Percentiles rank a stretch among this genome's conserved stretches.
Evolutionary conservation across 2,329 filamentous ascomycete genomes (phyloP).

Genomic region (Trichophyton equinum): DNA sequence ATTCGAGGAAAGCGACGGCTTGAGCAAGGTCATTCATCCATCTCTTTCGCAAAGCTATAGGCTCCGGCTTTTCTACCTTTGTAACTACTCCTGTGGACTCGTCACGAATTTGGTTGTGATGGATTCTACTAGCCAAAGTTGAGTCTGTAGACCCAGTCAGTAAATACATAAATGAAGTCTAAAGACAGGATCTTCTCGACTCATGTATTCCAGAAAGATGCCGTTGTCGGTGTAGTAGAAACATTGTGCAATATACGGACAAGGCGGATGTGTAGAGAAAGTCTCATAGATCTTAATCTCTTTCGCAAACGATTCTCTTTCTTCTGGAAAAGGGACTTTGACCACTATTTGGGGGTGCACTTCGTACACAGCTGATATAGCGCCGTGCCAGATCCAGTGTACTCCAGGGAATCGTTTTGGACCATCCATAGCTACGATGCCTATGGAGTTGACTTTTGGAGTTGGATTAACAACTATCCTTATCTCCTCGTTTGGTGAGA

Average conservation of each 20-base stretch:
- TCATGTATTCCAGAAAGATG: conserved; percentile 24
- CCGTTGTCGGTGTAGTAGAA: conserved; percentile 15
- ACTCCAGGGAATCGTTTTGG: background rate
- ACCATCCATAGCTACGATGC: background rate
- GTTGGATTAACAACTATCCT: background rate
- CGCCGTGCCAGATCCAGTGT: background rate
- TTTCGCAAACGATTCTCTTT: conserved; percentile 18
- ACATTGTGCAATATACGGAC: conserved; percentile 18
- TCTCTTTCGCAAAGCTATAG: conserved; percentile 17
- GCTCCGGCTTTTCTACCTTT: conserved; percentile 18
- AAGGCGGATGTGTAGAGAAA: conserved; percentile 16
- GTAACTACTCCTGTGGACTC: background rate
- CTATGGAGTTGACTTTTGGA: background rate
- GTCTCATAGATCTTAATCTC: conserved; percentile 18
- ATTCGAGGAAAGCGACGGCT: conserved; percentile 23
- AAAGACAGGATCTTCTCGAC: background rate
- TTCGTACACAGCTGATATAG: conserved; percentile 12
- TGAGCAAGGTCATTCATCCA: conserved; percentile 25
- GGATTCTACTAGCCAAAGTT: background rate
- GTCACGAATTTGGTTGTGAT: background rate
- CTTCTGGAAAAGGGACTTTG: conserved; percentile 18
- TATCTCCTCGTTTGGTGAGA: too few relatives aligned
- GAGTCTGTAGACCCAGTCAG: conserved; percentile 4
- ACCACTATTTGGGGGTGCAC: conserved; percentile 21
- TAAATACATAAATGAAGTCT: background rate